These are phyloP conservation scores for Suhomyces bribrorum DNA, from an alignment of 1,139 yeast species.

Conservation along the genomic window DNA sequence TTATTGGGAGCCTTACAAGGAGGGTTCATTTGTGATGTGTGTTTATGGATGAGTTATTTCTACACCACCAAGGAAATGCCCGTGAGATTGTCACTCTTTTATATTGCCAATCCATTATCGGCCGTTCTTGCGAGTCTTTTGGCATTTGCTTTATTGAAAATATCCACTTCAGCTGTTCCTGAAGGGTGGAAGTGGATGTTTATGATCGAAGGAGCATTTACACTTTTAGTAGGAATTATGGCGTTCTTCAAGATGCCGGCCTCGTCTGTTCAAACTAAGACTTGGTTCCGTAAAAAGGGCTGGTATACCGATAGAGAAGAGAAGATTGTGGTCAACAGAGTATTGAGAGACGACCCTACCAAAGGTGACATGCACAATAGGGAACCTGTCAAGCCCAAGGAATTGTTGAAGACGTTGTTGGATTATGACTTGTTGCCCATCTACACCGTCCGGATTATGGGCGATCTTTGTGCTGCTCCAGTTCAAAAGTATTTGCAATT, in stretches of 20 bases:
- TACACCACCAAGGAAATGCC: slow-evolving; percentile 30
- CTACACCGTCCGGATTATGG: slow-evolving; percentile 21
- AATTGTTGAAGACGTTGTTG: slow-evolving; percentile 22
- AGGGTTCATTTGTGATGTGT: slow-evolving; percentile 32
- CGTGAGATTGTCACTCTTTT: slow-evolving; percentile 28
- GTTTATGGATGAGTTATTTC: slow-evolving; percentile 35
- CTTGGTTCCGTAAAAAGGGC: slow-evolving; percentile 31
- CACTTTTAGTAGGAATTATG: slow-evolving; percentile 30
- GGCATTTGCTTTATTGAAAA: slow-evolving; percentile 33
- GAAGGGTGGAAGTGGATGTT: slow-evolving; percentile 41
- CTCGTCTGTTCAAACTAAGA: slow-evolving; percentile 32
- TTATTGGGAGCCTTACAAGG: slow-evolving; percentile 34
- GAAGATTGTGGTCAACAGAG: slow-evolving; percentile 32
- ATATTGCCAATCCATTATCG: slow-evolving; percentile 27
- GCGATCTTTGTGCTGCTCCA: slow-evolving; percentile 18
- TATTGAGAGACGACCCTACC: slow-evolving; percentile 34
- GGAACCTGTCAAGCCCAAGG: slow-evolving; percentile 26
- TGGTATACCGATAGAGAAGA: slow-evolving; percentile 42
- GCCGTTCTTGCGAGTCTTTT: slow-evolving; percentile 24
- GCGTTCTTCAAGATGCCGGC: slow-evolving; percentile 38
- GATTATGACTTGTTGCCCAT: slow-evolving; percentile 29
- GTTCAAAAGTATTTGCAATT: slow-evolving; percentile 18
- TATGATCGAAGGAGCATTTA: slow-evolving; percentile 34
- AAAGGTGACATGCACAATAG: slow-evolving; percentile 39
- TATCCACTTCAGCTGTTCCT: slow-evolving; percentile 15